A percentile compares a stretch with the other conserved stretches of the same genome.
These are phyloP conservation scores for cucumber (Cucumis sativus) DNA, from an alignment of 306 rosid genomes.

Conservation along the genomic window DNA sequence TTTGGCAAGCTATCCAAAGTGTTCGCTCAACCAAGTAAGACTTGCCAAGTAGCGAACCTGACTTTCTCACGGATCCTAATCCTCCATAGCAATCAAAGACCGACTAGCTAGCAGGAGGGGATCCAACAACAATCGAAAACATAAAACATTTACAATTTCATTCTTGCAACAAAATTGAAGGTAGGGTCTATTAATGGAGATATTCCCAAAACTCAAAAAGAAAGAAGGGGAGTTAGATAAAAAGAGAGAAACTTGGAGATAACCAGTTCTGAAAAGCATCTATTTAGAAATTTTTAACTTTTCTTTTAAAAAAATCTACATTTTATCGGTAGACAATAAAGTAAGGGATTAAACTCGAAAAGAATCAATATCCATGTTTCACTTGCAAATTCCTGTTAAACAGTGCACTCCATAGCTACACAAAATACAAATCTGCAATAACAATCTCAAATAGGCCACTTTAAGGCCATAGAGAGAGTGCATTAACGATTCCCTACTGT, in stretches of 20 bases:
- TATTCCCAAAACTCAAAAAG: background rate
- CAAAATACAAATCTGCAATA: background rate
- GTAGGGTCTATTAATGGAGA: background rate
- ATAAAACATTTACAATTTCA: too few species aligned
- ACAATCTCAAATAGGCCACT: background rate
- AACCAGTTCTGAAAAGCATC: background rate
- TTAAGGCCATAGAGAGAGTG: background rate
- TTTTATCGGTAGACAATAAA: background rate
- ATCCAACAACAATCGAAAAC: too few species aligned
- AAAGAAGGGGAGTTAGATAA: background rate
- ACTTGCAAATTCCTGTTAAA: background rate
- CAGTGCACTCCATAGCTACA: background rate
- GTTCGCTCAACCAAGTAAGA: too few species aligned
- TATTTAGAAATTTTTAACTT: background rate
- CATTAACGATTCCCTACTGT: background rate
- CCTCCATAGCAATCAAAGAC: too few species aligned
- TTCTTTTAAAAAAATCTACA: background rate
- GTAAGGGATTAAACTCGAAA: background rate
- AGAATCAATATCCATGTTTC: background rate
- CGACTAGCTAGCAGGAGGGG: too few species aligned
- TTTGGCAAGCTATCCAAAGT: too few species aligned
- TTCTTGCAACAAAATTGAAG: background rate
- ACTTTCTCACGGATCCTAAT: too few species aligned
- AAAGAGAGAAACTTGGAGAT: slow-evolving; percentile 7
- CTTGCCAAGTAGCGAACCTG: too few species aligned